phyloP scores from a whole-genome alignment of 164 flowering plant genomes.

The Tinospora cordifolia region DNA sequence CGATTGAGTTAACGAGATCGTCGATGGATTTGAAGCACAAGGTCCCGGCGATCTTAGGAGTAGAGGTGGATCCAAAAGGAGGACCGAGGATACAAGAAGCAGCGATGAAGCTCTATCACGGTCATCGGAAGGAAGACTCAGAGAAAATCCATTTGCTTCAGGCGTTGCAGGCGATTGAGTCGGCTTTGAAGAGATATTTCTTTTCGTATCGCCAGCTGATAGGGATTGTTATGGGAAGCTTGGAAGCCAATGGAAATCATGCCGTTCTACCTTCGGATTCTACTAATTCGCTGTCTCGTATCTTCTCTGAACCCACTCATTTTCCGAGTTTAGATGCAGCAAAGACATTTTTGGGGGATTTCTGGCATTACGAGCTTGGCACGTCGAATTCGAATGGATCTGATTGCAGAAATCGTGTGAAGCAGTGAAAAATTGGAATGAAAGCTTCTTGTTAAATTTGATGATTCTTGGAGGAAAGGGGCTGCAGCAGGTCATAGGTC shows the following conservation, averaged over 20 bases:
- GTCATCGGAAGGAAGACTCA: slow-evolving; percentile 27
- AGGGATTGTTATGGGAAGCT: slow-evolving; percentile 64
- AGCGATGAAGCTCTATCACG: slow-evolving; percentile 60
- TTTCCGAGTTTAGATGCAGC: slow-evolving; percentile 93
- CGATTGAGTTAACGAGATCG: slow-evolving; percentile 41
- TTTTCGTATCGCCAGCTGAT: slow-evolving; percentile 59
- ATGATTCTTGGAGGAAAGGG: no score
- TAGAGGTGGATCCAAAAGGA: slow-evolving; percentile 84
- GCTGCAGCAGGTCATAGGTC: no score
- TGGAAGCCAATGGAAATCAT: slow-evolving; percentile 56
- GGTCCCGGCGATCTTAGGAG: slow-evolving; percentile 69
- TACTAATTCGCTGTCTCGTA: slow-evolving; percentile 43
- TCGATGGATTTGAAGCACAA: slow-evolving; percentile 65
- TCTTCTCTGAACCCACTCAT: slow-evolving; percentile 67
- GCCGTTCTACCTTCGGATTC: slow-evolving; percentile 22
- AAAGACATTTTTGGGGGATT: slow-evolving; percentile 76
- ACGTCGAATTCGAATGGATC: not conserved
- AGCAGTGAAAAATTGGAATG: not conserved
- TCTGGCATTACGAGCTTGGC: slow-evolving; percentile 18
- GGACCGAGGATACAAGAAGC: slow-evolving; percentile 93
- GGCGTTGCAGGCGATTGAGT: slow-evolving; percentile 66
- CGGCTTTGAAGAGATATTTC: slow-evolving; percentile 65
- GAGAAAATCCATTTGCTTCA: slow-evolving; percentile 65
- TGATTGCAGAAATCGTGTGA: not conserved
- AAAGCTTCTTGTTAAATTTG: not conserved